Evolutionary conservation across 192 early-diverging fungal species (phyloP).

Genomic region (Rhizophagus clarus): DNA sequence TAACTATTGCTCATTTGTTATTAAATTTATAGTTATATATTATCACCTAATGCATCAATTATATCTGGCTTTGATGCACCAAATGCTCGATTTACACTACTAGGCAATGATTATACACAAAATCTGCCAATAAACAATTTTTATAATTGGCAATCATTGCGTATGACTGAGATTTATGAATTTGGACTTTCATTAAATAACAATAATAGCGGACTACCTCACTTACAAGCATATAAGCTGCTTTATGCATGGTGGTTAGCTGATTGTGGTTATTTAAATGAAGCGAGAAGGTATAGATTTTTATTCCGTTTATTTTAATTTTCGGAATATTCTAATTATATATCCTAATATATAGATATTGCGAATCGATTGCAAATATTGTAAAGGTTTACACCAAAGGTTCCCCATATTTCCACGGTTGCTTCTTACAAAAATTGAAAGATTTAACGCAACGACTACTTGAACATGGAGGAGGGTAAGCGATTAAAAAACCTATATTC

Average conservation of each 20-base stretch:
- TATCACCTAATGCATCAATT: conserved; percentile 63
- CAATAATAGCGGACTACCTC: conserved; percentile 67
- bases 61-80: conserved; percentile 67
- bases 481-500: neutral
- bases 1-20: neutral
- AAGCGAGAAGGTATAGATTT: conserved; percentile 56
- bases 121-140: conserved; percentile 49
- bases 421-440: conserved; percentile 71
- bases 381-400: conserved; percentile 73
- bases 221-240: conserved; percentile 90
- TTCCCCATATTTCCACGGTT: conserved; percentile 78
- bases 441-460: conserved; percentile 70
- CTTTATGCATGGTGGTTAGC: conserved; percentile 77
- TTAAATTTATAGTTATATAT: conserved; percentile 51
- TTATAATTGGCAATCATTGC: conserved; percentile 60
- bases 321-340: neutral
- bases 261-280: conserved; percentile 74
- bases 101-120: conserved; percentile 59
- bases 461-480: conserved; percentile 42
- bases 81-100: conserved; percentile 64
- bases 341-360: conserved; percentile 56
- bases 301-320: neutral
- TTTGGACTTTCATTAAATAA: conserved; percentile 61
- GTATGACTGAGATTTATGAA: conserved; percentile 85
- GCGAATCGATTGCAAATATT: conserved; percentile 72